Conservation (phyloP, 2,329 filamentous ascomycete species). For the Dissoconium aciculare region DNA sequence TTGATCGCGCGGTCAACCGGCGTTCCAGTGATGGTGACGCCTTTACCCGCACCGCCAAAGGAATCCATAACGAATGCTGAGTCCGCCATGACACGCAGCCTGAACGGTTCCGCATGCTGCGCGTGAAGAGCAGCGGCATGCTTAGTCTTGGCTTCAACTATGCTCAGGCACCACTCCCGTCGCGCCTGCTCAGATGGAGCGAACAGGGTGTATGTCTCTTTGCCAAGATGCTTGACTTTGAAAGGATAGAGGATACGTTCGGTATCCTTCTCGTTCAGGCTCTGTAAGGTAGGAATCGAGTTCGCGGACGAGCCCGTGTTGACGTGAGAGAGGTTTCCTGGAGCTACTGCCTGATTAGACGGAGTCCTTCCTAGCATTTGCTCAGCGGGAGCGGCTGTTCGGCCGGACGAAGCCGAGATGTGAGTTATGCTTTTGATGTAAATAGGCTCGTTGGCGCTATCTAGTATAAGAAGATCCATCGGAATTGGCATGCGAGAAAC, state of each 20-base stretch:
- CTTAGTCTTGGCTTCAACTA: constrained; percentile 85
- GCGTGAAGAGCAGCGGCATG: constrained; percentile 78
- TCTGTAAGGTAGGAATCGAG: constrained; percentile 33
- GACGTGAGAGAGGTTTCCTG: constrained; percentile 47
- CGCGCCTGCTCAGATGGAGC: constrained; percentile 61
- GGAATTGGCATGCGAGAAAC: constrained; percentile 91
- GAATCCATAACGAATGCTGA: constrained; percentile 73
- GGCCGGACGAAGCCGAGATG: constrained; percentile 41
- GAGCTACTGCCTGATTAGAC: constrained; percentile 26
- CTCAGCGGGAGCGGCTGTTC: constrained; percentile 14
- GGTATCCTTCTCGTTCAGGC: constrained; percentile 50
- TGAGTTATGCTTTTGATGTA: constrained; percentile 56
- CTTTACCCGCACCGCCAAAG: constrained; percentile 38
- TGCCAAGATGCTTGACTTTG: constrained; percentile 85
- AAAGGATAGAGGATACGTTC: constrained; percentile 80
- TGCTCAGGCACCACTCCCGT: constrained; percentile 81
- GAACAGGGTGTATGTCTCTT: constrained; percentile 84
- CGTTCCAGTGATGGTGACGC: constrained; percentile 73
- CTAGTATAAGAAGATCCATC: constrained; percentile 86
- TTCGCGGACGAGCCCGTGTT: constrained; percentile 48
- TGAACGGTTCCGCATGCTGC: constrained; percentile 93
- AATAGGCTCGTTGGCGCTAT: constrained; percentile 73
- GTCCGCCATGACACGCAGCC: constrained; percentile 80
- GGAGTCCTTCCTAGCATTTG: constrained; percentile 33
- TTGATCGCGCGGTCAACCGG: constrained; percentile 81